Base-by-base conservation (phyloP, 2,329 filamentous ascomycete genomes). In the Arthroderma uncinatum region DNA sequence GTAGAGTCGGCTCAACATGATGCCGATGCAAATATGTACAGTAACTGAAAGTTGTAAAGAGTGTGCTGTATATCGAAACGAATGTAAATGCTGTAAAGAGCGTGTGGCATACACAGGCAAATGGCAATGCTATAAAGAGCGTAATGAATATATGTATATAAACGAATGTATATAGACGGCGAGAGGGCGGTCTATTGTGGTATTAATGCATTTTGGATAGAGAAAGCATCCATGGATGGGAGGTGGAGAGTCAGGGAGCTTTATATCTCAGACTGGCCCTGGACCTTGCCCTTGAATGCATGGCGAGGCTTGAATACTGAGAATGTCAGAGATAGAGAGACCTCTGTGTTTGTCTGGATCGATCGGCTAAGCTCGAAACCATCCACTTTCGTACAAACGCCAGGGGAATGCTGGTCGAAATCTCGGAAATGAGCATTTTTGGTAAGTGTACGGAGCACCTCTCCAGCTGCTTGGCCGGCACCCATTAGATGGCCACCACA, bases 271-370 rank as follows among this genome's bases (percentile, higher is more conserved):
- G 34, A 36, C 16, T 14, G 16, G 28, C 21, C 55, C 40, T 12
- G 30, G 37, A 19, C 14, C n/a, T 21, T 50, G n/a, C 21, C 47
- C 9, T 52, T 4, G 44, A 48, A 19, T 9, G 34, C 40, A 6
- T 47, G 52, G 16, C 28, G 39, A 54, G 55, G 44, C 37, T 30
- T 28, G 44, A 50, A 33, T 28, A 48, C 44, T 25, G 16, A 52
- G 55, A 16, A 25, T 50, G 55, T 57, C 21, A 57, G 55, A 57
- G 55, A 57, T 50, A 53, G 47, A 50, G 23, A 50, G 47, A 33
- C n/a, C 12, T 30, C 47, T 10, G 47, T 30, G 25, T 57, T 47
- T 30, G 33, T 19, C 36, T 34, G 54, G 54, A 42, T 47, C 40
- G 54, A 34, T 47, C 21, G 44, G 10, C 40, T n/a, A 8, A 47